A percentile compares a stretch with the other conserved stretches of the same genome.
phyloP scores from a whole-genome alignment of 179 eudicot genomes.

The Drosera spatulata region DNA sequence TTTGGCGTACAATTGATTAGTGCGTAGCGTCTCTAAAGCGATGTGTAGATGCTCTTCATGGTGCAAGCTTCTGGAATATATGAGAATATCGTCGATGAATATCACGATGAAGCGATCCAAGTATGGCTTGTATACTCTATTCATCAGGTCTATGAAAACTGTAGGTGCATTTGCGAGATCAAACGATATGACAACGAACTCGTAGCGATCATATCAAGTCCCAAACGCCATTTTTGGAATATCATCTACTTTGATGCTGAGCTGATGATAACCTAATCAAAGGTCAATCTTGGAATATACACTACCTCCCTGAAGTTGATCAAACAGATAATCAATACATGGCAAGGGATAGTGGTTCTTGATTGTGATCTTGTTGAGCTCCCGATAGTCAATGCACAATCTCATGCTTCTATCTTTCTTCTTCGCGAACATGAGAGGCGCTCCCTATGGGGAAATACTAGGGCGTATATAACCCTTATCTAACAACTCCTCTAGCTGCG shows the following conservation, averaged over 20 bases:
- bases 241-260: neutral
- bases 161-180: constrained; percentile 1
- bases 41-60: neutral
- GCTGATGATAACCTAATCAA: constrained; percentile 2
- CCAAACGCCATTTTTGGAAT: neutral
- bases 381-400: neutral
- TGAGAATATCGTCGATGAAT: neutral
- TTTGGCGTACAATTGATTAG: neutral
- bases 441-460: no score
- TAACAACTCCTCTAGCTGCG: neutral
- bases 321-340: neutral
- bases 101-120: neutral
- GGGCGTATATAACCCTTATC: no score
- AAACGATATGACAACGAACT: neutral
- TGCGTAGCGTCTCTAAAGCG: neutral
- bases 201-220: neutral
- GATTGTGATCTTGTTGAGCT: neutral
- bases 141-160: neutral
- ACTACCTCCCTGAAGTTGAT: neutral
- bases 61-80: neutral
- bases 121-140: neutral
- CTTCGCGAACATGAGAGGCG: constrained; percentile 3
- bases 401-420: neutral
- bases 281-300: constrained; percentile 7
- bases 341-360: neutral